phyloP scores from a whole-genome alignment of 2,329 filamentous ascomycete genomes.

The Lojkania enalia region DNA sequence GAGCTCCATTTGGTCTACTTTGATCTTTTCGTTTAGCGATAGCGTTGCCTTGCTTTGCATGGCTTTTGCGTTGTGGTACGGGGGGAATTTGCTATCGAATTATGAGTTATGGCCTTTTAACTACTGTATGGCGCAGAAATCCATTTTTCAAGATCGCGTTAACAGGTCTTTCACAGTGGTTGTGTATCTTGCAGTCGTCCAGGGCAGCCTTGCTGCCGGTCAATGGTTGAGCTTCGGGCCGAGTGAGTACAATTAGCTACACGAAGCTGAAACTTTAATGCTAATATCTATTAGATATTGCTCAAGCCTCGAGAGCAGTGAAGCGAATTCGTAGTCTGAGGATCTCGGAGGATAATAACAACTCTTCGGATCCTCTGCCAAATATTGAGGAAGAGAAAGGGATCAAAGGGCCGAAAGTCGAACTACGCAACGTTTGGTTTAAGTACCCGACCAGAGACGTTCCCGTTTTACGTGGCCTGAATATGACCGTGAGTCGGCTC shows the following conservation, averaged over 20 bases:
- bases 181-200: constrained; percentile 31
- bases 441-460: constrained; percentile 93
- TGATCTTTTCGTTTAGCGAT: constrained; percentile 46
- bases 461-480: constrained; percentile 66
- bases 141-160: constrained; percentile 1
- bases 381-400: background rate
- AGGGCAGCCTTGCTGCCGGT: constrained; percentile 31
- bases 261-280: background rate
- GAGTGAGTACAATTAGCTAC: constrained; percentile 22
- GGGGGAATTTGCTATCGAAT: constrained; percentile 22
- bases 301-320: constrained; percentile 27
- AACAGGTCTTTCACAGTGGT: constrained; percentile 21
- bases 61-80: constrained; percentile 37
- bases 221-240: constrained; percentile 33
- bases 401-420: constrained; percentile 63
- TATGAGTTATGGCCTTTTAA: constrained; percentile 19
- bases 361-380: background rate
- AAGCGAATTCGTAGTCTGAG: constrained; percentile 23
- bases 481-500: constrained; percentile 6
- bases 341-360: constrained; percentile 1
- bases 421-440: constrained; percentile 79
- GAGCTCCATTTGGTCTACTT: constrained; percentile 59
- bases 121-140: constrained; percentile 13
- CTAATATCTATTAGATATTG: constrained; percentile 21
- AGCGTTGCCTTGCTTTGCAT: constrained; percentile 63